Evolutionary conservation across 495 filamentous ascomycete genomes (phyloP), one percentile per base, ranked within the genome.

Genomic region (Evernia prunastri): DNA sequence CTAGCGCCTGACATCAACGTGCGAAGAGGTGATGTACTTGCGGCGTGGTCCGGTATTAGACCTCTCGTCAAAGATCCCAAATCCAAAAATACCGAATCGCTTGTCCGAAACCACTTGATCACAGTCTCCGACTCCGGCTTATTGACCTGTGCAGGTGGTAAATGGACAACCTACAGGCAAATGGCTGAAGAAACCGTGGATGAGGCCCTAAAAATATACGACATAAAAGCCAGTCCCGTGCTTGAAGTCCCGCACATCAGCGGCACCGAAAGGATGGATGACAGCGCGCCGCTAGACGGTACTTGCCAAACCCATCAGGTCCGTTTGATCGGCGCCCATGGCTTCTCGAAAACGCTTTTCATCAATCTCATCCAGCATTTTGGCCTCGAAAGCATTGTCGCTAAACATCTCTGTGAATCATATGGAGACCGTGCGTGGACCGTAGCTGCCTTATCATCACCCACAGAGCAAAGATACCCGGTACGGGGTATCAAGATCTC

Each of bases 141-240:
- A 36, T 74, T 98, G 58, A 98, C 94, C 49, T 92, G 90, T 73
- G 91, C 93, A n/a, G 94, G 94, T 65, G 94, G 94, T 27, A 97
- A 97, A 77, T 98, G 94, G 94, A 98, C 94, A 5, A 98, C 94
- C 8, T 98, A 98, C 77, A 88, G 94, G 39, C 92, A 98, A 72
- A 98, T 98, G 94, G 91, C 94, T 42, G 93, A 98, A 77, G 93
- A 98, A 73, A 87, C 89, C 60, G 94, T 98, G 37, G 93, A 98
- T 69, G 89, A 92, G 66, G 93, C 93, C 23, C 82, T 98, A 72
- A 79, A 82, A 40, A 76, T 81, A 29, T 98, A 96, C 75, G 76
- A 80, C 43, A 85, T 97, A n/a, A 78, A 82, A 58, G 76, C 89
- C 8, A 77, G 76, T 36, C 80, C 86, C 35, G 68, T 89, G 47